These are phyloP conservation scores for Boletales sp. DNA, from an alignment of 768 basidiomycete species.

Conservation along the genomic window DNA sequence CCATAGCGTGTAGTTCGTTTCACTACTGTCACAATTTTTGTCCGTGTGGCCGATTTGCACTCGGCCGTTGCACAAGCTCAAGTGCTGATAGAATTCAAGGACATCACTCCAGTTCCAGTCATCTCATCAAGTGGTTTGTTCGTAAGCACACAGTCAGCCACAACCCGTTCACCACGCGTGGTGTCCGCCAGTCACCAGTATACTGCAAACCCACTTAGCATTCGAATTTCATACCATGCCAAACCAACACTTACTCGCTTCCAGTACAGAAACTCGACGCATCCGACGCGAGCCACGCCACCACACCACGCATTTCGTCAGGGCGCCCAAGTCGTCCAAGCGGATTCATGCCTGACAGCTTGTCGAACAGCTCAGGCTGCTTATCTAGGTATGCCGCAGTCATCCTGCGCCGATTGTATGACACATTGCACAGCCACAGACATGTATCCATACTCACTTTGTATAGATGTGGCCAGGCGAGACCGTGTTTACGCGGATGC, in stretches of 20 bases:
- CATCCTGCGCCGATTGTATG: slow-evolving; percentile 44
- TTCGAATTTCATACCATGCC: too few relatives aligned
- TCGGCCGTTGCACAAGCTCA: too few relatives aligned
- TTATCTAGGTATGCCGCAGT: slow-evolving; percentile 68
- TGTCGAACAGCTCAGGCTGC: slow-evolving; percentile 57
- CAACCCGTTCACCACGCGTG: slow-evolving; percentile 24
- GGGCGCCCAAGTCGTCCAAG: slow-evolving; percentile 67
- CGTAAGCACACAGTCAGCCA: too few relatives aligned
- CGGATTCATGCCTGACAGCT: slow-evolving; percentile 72
- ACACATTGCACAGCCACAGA: slow-evolving; percentile 6
- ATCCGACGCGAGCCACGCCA: slow-evolving; percentile 69
- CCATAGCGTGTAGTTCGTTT: too few relatives aligned
- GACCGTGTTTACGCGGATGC: slow-evolving; percentile 71
- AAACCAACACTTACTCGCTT: slow-evolving; percentile 59
- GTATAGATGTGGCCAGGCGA: slow-evolving; percentile 80
- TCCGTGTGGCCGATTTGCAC: too few relatives aligned
- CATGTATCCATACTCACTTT: slow-evolving; percentile 36
- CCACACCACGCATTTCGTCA: slow-evolving; percentile 71
- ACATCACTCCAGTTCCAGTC: too few relatives aligned
- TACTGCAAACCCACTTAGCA: slow-evolving; percentile 7
- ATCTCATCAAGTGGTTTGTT: too few relatives aligned
- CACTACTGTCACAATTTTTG: too few relatives aligned
- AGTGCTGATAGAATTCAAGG: too few relatives aligned
- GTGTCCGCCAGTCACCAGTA: slow-evolving; percentile 32
- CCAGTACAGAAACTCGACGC: slow-evolving; percentile 78